phyloP scores from a whole-genome alignment of 768 basidiomycete species.

The Mycena polygramma region DNA sequence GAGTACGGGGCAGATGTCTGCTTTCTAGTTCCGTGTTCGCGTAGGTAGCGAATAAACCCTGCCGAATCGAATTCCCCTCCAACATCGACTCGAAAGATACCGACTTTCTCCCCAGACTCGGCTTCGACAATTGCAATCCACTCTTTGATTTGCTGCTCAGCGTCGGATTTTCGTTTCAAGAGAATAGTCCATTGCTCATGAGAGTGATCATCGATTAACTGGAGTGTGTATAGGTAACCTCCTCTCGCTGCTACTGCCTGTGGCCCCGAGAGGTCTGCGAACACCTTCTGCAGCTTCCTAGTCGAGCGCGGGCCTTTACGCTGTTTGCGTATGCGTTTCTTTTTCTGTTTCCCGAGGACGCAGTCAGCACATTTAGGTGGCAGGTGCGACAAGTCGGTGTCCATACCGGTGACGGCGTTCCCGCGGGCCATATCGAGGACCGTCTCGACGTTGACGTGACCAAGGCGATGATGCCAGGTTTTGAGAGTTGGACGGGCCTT shows the following conservation, averaged over 20 bases:
- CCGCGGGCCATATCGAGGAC: constrained; percentile 16
- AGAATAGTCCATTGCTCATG: constrained; percentile 15
- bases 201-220: constrained; percentile 16
- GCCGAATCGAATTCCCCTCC: constrained; percentile 7
- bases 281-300: constrained; percentile 7
- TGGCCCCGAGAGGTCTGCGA: constrained; percentile 15
- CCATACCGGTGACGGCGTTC: background rate
- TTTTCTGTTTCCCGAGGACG: too few relatives aligned
- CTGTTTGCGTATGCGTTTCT: constrained; percentile 4
- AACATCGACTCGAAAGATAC: background rate
- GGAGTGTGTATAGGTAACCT: constrained; percentile 15
- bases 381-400: constrained; percentile 1
- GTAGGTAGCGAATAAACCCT: constrained; percentile 13
- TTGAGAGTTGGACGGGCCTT: background rate
- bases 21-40: constrained; percentile 9
- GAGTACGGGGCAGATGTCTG: constrained; percentile 14
- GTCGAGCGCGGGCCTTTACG: constrained; percentile 11
- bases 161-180: background rate
- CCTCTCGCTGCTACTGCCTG: constrained; percentile 7
- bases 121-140: background rate
- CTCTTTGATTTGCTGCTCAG: background rate
- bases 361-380: constrained; percentile 16
- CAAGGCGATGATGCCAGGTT: constrained; percentile 9
- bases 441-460: constrained; percentile 9
- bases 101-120: constrained; percentile 16